phyloP scores from a whole-genome alignment of 441 rosid genomes.

The Heliophila coronopifolia region DNA sequence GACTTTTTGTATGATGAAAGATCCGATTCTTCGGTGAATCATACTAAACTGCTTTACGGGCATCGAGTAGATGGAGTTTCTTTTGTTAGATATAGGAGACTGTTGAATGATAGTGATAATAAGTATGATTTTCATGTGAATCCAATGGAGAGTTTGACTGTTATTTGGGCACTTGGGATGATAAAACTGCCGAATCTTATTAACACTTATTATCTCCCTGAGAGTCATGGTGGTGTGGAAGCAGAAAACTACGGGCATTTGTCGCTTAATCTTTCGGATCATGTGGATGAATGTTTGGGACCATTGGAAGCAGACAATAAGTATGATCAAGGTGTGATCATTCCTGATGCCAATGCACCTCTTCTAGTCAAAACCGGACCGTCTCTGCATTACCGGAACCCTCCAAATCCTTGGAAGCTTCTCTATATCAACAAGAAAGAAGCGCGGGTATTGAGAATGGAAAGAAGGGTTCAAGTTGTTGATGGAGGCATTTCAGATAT shows the following conservation, averaged over 20 bases:
- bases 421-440: conserved; percentile 87
- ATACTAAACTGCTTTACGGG: conserved; percentile 67
- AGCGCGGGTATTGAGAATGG: conserved; percentile 80
- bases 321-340: conserved; percentile 77
- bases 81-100: conserved; percentile 69
- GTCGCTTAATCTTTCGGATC: conserved; percentile 49
- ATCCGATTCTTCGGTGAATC: conserved; percentile 43
- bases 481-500: conserved; percentile 95
- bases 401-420: conserved; percentile 75
- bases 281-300: conserved; percentile 67
- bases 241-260: conserved; percentile 49
- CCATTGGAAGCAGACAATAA: conserved; percentile 78
- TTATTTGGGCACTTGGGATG: conserved; percentile 92
- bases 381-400: conserved; percentile 71
- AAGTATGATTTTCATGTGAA: conserved; percentile 74
- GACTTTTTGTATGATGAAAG: conserved; percentile 57
- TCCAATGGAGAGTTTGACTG: conserved; percentile 40
- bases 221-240: conserved; percentile 62
- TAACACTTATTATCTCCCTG: conserved; percentile 77
- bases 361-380: conserved; percentile 64
- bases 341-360: conserved; percentile 64
- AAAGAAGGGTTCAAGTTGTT: conserved; percentile 89
- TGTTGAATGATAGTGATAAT: conserved; percentile 49
- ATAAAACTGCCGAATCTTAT: conserved; percentile 78
- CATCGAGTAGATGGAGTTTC: conserved; percentile 93